Evolutionary conservation across 805 yeast species (phyloP).

Genomic region (Candida vartiovaarae): DNA sequence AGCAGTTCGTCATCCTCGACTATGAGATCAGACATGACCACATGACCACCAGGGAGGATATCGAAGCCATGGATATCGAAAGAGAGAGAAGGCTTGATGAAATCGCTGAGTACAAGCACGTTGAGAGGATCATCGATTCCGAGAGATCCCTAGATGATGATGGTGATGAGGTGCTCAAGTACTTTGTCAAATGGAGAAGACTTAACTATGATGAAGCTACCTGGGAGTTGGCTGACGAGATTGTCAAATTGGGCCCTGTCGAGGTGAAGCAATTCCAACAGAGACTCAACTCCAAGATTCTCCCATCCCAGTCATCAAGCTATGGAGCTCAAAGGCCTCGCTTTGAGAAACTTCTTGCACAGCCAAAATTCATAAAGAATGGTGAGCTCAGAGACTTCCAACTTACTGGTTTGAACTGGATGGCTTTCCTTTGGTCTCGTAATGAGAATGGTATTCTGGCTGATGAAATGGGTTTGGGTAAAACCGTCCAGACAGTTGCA

Average conservation of each 20-base stretch:
- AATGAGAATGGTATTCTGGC: constrained; percentile 96
- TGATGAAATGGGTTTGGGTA: constrained; percentile 98
- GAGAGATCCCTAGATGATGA: constrained; percentile 58
- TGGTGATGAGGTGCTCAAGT: constrained; percentile 64
- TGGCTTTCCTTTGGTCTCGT: constrained; percentile 98
- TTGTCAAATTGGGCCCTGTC: constrained; percentile 76
- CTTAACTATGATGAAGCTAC: constrained; percentile 92
- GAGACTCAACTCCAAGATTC: constrained; percentile 73
- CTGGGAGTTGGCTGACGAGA: constrained; percentile 90
- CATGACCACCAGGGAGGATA: constrained; percentile 78
- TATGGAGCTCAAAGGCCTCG: constrained; percentile 75
- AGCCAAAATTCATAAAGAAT: constrained; percentile 83
- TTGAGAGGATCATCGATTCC: constrained; percentile 84
- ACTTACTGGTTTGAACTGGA: constrained; percentile 97
- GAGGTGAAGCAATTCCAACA: constrained; percentile 80
- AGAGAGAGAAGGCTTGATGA: constrained; percentile 80
- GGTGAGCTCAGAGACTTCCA: constrained; percentile 96
- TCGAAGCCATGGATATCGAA: constrained; percentile 90
- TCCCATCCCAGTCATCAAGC: constrained; percentile 73
- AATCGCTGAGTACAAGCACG: constrained; percentile 73
- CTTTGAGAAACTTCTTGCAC: constrained; percentile 79
- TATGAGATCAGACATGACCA: constrained; percentile 75
- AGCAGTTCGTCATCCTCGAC: constrained; percentile 66
- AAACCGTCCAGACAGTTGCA: constrained; percentile 94
- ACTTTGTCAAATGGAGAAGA: constrained; percentile 90